phyloP scores from a whole-genome alignment of 192 early-diverging fungal genomes.

The Cetraspora pellucida region DNA sequence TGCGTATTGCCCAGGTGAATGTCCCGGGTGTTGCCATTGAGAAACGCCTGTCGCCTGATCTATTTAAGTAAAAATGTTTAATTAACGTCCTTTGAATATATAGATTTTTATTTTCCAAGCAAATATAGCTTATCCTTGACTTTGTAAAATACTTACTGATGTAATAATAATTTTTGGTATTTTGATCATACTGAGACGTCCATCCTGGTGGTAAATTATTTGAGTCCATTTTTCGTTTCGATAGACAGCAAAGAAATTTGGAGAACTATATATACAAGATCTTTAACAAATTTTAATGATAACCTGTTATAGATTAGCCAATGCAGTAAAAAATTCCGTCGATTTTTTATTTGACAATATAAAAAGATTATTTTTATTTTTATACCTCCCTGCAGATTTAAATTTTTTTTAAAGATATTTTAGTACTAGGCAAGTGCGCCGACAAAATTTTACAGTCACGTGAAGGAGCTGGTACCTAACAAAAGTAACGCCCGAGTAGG shows the following conservation, averaged over 20 bases:
- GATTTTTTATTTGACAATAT: too few relatives aligned
- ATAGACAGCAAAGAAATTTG: background rate
- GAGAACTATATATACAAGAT: too few relatives aligned
- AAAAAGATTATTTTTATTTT: too few relatives aligned
- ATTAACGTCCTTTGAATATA: background rate
- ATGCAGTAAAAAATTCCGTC: too few relatives aligned
- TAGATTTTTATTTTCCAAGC: background rate
- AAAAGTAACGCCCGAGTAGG: too few relatives aligned
- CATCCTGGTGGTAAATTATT: conserved; percentile 37
- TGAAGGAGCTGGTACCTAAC: too few relatives aligned
- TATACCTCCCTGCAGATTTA: too few relatives aligned
- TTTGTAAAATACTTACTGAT: conserved; percentile 14
- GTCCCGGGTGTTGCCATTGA: conserved; percentile 1
- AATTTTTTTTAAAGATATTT: too few relatives aligned
- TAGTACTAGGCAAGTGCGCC: too few relatives aligned
- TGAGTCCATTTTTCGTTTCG: conserved; percentile 9
- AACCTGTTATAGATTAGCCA: too few relatives aligned
- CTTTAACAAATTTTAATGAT: too few relatives aligned
- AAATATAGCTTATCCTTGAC: background rate
- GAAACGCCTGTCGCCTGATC: background rate
- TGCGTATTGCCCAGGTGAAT: background rate
- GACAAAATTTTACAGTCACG: too few relatives aligned
- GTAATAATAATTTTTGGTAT: conserved; percentile 28
- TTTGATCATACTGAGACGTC: conserved; percentile 34
- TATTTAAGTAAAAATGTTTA: background rate